phyloP scores from a whole-genome alignment of 371 early-diverging fungal genomes.

The Mucor sp. region DNA sequence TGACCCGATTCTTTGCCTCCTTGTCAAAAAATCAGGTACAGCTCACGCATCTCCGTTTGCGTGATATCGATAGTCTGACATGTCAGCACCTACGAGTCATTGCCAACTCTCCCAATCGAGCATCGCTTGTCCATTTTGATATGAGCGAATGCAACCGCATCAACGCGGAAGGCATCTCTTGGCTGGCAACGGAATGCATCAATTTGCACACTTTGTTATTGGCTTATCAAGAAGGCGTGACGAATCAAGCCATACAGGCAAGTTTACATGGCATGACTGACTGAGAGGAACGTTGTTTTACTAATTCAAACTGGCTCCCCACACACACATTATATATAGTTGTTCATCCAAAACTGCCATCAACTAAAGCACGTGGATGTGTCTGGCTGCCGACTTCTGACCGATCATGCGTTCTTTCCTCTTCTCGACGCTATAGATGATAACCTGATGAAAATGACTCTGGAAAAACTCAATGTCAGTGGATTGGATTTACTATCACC shows the following conservation, averaged over 20 bases:
- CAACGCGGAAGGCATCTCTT: slow-evolving; percentile 23
- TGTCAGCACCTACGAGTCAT: slow-evolving; percentile 29
- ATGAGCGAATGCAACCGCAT: slow-evolving; percentile 45
- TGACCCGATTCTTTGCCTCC: slow-evolving; percentile 22
- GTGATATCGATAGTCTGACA: slow-evolving; percentile 40
- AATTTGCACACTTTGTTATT: slow-evolving; percentile 26
- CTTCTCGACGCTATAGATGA: slow-evolving; percentile 12
- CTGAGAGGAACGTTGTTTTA: neutral
- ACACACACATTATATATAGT: slow-evolving; percentile 1
- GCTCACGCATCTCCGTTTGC: slow-evolving; percentile 33
- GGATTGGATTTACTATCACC: slow-evolving; percentile 20
- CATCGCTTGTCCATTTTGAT: slow-evolving; percentile 34
- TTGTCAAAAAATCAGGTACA: slow-evolving; percentile 3
- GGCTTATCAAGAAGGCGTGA: slow-evolving; percentile 43
- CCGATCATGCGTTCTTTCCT: slow-evolving; percentile 31
- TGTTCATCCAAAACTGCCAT: slow-evolving; percentile 24
- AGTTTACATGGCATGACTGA: neutral
- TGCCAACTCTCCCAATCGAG: slow-evolving; percentile 3
- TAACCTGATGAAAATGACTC: slow-evolving; percentile 5
- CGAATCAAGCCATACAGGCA: slow-evolving; percentile 40
- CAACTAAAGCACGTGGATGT: slow-evolving; percentile 28
- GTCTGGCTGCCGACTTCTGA: slow-evolving; percentile 28
- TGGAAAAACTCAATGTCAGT: slow-evolving; percentile 32
- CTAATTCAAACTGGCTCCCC: neutral
- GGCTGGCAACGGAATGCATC: slow-evolving; percentile 29